Evolutionary conservation across 2,329 filamentous ascomycete genomes (phyloP).

Genomic region (Arthrobotrys megalospora): DNA sequence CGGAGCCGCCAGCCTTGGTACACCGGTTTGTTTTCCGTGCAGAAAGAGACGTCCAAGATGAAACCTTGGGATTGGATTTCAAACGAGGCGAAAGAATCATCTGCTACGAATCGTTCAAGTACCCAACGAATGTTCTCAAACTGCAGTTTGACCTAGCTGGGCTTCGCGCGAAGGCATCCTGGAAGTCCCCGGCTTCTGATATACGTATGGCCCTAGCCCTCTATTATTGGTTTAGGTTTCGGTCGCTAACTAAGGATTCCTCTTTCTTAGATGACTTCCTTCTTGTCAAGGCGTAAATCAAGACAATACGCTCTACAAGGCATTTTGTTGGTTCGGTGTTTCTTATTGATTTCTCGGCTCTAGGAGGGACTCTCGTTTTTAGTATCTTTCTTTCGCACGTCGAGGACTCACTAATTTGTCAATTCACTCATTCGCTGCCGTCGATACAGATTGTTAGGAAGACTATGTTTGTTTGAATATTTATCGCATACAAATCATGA

Average conservation of each 20-base stretch:
- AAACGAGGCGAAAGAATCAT: conserved; percentile 8
- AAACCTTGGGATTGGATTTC: background rate
- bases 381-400: too few relatives aligned
- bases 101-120: conserved; percentile 23
- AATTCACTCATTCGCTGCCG: too few relatives aligned
- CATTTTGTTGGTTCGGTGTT: too few relatives aligned
- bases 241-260: background rate
- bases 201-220: background rate
- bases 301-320: too few relatives aligned
- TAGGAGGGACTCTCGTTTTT: too few relatives aligned
- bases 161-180: background rate
- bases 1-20: conserved; percentile 1
- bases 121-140: background rate
- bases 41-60: background rate
- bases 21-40: conserved; percentile 16
- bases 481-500: too few relatives aligned
- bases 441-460: too few relatives aligned
- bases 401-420: too few relatives aligned
- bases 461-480: too few relatives aligned
- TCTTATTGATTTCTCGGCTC: too few relatives aligned
- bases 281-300: background rate
- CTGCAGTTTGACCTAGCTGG: conserved; percentile 9
- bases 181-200: conserved; percentile 18
- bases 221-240: background rate
- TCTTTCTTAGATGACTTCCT: background rate